Evolutionary conservation across 306 rosid genomes (phyloP), one percentile per base, ranked within the genome.

Genomic region (Sophora flavescens): DNA sequence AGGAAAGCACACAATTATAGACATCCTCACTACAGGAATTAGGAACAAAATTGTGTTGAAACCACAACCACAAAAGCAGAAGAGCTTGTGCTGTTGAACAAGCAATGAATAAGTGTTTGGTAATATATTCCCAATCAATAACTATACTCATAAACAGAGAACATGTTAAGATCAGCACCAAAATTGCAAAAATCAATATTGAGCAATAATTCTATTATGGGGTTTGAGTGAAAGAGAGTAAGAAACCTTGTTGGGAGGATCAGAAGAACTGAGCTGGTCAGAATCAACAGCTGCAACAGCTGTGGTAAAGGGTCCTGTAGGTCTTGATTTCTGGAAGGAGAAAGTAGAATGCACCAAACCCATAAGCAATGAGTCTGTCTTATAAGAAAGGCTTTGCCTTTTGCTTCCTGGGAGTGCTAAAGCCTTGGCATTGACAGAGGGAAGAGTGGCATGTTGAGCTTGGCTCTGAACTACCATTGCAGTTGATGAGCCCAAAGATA

Each of bases 261-360:
- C 84, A 68, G 97, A 88, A 63, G 96, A 86, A 81, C 81, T 86
- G 78, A 91, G 61, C 58, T 84, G 77, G 80, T 88, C 90, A 79
- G 97, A 90, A 69, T 92, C 90, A 59, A 93, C 86, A 81, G 97
- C 89, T 10, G 96, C 81, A 68, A 86, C 90, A 65, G 88, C 85
- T 4, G 93, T 72, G 64, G 81, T 85, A 82, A 89, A 72, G 77
- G 90, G 75, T 13, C 71, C 63, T 35, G 74, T 18, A 48, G 79
- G 59, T 47, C 79, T 30, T 60, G 81, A 64, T 47, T 80, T 67
- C 66, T 77, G 79, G 81, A 79, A 85, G 74, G 87, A 84, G 81
- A 76, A n/a, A 61, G 76, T 22, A 59, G 72, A 38, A 45, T 88
- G 64, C 39, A 72, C 15, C 45, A 77, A 83, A 67, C 68, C 53